Conservation (phyloP, 1,284 basidiomycete genomes). For the Rhodotorula sp. region DNA sequence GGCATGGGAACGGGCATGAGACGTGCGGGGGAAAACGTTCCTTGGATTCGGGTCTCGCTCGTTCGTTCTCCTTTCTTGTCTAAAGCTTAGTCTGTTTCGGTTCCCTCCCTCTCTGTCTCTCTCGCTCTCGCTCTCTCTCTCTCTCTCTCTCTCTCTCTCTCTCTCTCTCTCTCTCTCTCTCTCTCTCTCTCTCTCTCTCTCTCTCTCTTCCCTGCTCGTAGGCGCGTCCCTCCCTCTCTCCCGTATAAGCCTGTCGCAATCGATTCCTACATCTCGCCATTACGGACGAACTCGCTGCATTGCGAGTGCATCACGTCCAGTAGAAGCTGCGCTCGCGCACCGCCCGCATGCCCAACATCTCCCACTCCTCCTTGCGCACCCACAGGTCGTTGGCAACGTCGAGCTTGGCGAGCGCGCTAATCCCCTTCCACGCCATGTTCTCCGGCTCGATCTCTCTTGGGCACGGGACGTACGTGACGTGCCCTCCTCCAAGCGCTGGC, state of each 20-base stretch:
- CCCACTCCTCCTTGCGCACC: conserved; percentile 85
- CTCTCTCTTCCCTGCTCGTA: not conserved
- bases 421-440: conserved; percentile 91
- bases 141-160: not conserved
- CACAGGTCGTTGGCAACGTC: conserved; percentile 85
- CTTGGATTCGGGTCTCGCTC: too few species aligned
- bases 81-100: too few species aligned
- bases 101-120: too few species aligned
- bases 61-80: too few species aligned
- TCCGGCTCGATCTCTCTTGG: conserved; percentile 89
- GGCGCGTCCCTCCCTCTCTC: too few species aligned
- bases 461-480: conserved; percentile 82
- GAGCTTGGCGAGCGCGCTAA: conserved; percentile 87
- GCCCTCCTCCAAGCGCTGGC: conserved; percentile 53
- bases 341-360: conserved; percentile 54
- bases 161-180: not conserved
- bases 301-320: conserved; percentile 19
- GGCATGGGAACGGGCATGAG: conserved; percentile 4
- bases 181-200: not conserved
- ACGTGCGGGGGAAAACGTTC: too few species aligned
- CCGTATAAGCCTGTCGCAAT: too few species aligned
- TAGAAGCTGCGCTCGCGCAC: conserved; percentile 51
- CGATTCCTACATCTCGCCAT: too few species aligned
- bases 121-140: not conserved
- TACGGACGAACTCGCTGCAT: too few species aligned